These are phyloP conservation scores for Laetiporus sulphureus DNA, from an alignment of 1,284 basidiomycete species.

Conservation along the genomic window DNA sequence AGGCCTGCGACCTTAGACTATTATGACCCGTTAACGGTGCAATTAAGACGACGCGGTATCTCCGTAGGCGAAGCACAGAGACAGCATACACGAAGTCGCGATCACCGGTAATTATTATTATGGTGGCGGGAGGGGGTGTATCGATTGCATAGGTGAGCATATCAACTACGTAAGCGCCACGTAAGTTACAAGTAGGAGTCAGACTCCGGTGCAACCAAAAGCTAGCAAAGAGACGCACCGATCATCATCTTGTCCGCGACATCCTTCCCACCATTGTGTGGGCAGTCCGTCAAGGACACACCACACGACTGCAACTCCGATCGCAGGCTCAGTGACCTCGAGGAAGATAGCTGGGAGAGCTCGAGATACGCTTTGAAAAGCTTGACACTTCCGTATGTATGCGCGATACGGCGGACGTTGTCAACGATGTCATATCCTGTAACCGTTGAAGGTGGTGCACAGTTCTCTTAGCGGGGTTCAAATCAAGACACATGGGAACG, in stretches of 20 bases:
- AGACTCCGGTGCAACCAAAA: neutral
- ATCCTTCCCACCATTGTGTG: conserved; percentile 36
- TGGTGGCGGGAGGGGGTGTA: conserved; percentile 41
- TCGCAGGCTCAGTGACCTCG: conserved; percentile 36
- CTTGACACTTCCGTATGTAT: conserved; percentile 22
- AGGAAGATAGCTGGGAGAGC: conserved; percentile 26
- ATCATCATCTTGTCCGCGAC: conserved; percentile 38
- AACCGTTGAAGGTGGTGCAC: conserved; percentile 35
- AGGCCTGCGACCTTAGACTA: conserved; percentile 51
- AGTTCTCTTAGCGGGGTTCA: conserved; percentile 40
- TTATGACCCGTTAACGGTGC: conserved; percentile 28
- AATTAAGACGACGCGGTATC: conserved; percentile 44
- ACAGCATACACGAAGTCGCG: conserved; percentile 54
- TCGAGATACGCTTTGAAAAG: conserved; percentile 47
- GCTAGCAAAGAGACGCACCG: conserved; percentile 26
- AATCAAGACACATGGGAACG: no score
- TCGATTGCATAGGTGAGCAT: conserved; percentile 56
- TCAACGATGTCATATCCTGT: conserved; percentile 35
- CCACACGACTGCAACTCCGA: conserved; percentile 36
- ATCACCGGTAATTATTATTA: conserved; percentile 51
- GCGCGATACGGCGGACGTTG: conserved; percentile 24
- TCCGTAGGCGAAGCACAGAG: conserved; percentile 43
- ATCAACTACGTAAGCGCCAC: conserved; percentile 34
- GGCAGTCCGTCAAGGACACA: conserved; percentile 37
- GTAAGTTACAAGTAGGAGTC: neutral